Base-by-base conservation (phyloP, 305 asterid species). In the Nicotiana rustica region DNA sequence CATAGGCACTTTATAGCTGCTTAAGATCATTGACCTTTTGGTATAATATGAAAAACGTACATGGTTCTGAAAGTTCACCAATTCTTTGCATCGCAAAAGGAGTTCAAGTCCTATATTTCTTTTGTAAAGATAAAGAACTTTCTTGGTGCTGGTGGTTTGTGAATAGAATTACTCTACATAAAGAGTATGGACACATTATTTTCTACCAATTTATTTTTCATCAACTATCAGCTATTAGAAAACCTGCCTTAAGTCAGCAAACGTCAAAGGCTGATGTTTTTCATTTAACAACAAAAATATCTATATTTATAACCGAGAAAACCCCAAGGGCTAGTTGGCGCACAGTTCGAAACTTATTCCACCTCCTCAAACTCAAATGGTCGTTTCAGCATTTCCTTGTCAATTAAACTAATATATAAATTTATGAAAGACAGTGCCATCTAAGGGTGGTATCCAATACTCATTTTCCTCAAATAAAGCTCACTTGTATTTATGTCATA, bases 401-500 rank as follows among this genome's bases (percentile, higher is more conserved):
- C 52, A 17, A 67, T 35, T 47, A 67, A 17, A 15, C 35, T 67
- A 67, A 9, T 67, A 35, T 17, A 41, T 41, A 10, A 41, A 6
- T 6, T 41, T 17, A 8, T 35, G 76, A 67, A 35, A 67, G 55
- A 35, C 52, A 67, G 17, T 33, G 35, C 49, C 25, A 35, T 67
- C 75, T 35, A 67, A 67, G 36, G 49, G 14, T 36, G 36, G 52
- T 17, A 7, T 9, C 7, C 55, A 67, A 35, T 17, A 67, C 21
- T 67, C 21, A 67, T 36, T 35, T 35, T 67, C 76, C 55, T 35
- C 35, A 15, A 35, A 67, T 36, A 67, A 67, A 35, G 76, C 29
- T 67, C 76, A 35, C 4, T 15, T 33, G 52, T 35, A 67, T 6
- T 67, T 67, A 67, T 67, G 76, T 67, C n/a, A 67, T 67, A 67